phyloP scores from a whole-genome alignment of 257 asterid genomes.

The Thymus quinquecostatus region DNA sequence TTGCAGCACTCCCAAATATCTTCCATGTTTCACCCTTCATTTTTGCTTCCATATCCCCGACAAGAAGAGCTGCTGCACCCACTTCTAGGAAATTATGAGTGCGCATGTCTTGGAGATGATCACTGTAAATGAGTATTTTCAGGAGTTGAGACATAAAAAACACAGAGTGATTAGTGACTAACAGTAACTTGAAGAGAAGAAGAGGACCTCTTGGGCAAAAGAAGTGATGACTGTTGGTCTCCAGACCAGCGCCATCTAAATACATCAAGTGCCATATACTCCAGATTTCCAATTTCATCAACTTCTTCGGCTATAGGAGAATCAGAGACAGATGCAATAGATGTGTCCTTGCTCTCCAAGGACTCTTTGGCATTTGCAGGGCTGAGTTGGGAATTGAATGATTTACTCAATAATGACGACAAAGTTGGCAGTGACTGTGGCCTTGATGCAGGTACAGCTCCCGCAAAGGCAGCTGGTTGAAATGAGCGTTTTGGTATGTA shows the following conservation, averaged over 20 bases:
- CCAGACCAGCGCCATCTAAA: conserved; percentile 98
- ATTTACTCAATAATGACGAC: conserved; percentile 90
- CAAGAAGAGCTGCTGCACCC: conserved; percentile 99
- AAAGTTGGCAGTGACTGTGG: conserved; percentile 79
- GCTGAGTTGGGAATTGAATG: conserved; percentile 84
- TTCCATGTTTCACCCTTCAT: conserved; percentile 94
- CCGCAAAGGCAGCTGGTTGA: conserved; percentile 96
- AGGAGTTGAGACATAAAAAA: conserved; percentile 34
- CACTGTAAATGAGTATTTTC: conserved; percentile 57
- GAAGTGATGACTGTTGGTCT: conserved; percentile 73
- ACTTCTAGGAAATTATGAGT: conserved; percentile 89
- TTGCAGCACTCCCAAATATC: conserved; percentile 79
- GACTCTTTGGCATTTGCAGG: conserved; percentile 84
- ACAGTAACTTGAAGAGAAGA: conserved; percentile 36
- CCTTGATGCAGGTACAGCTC: conserved; percentile 85
- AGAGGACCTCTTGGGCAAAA: conserved; percentile 78
- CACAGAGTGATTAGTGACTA: conserved; percentile 22
- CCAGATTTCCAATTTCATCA: conserved; percentile 75
- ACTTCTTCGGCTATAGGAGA: conserved; percentile 80
- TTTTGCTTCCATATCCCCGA: conserved; percentile 96
- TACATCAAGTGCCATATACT: conserved; percentile 78
- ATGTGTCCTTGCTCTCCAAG: conserved; percentile 79
- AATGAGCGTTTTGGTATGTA: conserved; percentile 91
- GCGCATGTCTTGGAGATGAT: conserved; percentile 73
- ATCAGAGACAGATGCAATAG: conserved; percentile 68